Conservation (phyloP, 2,329 filamentous ascomycete genomes). For the Neofusicoccum umdonicola region DNA sequence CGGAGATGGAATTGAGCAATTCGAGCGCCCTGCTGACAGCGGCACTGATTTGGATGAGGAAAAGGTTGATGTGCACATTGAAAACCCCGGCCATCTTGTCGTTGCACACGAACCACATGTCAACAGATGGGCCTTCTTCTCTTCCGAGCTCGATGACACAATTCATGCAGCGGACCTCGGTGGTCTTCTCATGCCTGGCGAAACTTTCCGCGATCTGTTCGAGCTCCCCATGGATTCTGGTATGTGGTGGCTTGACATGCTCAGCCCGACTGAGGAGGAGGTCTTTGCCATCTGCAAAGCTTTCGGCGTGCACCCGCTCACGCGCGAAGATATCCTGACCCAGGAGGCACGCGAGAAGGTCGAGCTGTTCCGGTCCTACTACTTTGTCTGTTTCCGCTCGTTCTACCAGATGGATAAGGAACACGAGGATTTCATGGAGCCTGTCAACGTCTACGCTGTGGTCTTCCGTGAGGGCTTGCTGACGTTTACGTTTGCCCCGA, state of each 20-base stretch:
- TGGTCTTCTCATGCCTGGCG: constrained; percentile 83
- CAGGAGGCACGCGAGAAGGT: constrained; percentile 98
- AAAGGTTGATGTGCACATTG: constrained; percentile 33
- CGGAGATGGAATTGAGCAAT: constrained; percentile 22
- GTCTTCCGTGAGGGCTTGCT: constrained; percentile 94
- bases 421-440: constrained; percentile 81
- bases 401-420: constrained; percentile 81
- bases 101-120: constrained; percentile 52
- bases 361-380: constrained; percentile 94
- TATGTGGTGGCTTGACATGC: constrained; percentile 98
- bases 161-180: constrained; percentile 88
- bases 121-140: constrained; percentile 95
- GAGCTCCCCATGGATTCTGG: constrained; percentile 67
- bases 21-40: constrained; percentile 18
- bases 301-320: constrained; percentile 93
- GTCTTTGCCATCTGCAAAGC: constrained; percentile 85
- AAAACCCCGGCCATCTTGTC: constrained; percentile 28
- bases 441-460: constrained; percentile 94
- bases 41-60: constrained; percentile 45
- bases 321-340: constrained; percentile 91
- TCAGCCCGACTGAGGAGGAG: constrained; percentile 85
- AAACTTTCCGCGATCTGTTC: constrained; percentile 87
- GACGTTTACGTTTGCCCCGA: constrained; percentile 89
- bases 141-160: constrained; percentile 88
- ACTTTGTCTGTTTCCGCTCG: constrained; percentile 95